Evolutionary conservation across 1,284 basidiomycete species (phyloP).

Genomic region (Sanghuangporus sanghuang): DNA sequence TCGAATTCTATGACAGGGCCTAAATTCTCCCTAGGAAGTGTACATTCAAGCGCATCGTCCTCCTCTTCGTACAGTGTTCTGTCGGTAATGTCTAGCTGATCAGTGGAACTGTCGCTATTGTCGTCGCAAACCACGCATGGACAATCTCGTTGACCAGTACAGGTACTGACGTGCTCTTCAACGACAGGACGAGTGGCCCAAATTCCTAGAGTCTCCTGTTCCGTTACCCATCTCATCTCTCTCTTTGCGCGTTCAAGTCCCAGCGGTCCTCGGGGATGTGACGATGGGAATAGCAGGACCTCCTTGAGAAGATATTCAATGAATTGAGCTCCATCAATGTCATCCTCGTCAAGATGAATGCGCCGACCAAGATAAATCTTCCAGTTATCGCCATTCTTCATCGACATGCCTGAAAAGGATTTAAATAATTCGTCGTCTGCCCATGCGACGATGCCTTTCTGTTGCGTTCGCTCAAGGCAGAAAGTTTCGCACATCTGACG

Average conservation of each 20-base stretch:
- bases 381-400: conserved; percentile 30
- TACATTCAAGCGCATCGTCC: neutral
- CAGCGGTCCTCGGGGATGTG: neutral
- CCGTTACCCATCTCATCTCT: conserved; percentile 6
- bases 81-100: neutral
- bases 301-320: conserved; percentile 32
- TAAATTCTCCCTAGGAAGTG: neutral
- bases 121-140: neutral
- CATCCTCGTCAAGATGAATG: conserved; percentile 28
- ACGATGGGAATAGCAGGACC: conserved; percentile 24
- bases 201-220: no score
- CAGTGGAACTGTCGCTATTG: neutral
- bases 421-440: conserved; percentile 28
- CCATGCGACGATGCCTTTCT: conserved; percentile 31
- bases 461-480: conserved; percentile 23
- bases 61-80: neutral
- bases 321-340: conserved; percentile 31
- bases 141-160: no score
- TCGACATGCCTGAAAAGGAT: conserved; percentile 26
- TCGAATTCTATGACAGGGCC: neutral
- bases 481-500: conserved; percentile 32
- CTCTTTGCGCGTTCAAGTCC: neutral
- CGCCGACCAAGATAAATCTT: conserved; percentile 31
- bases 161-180: no score
- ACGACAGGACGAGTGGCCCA: no score